Percentiles rank a stretch among this genome's conserved stretches.
Conservation (phyloP, 495 filamentous ascomycete genomes). For the Chlorociboria aeruginascens region DNA sequence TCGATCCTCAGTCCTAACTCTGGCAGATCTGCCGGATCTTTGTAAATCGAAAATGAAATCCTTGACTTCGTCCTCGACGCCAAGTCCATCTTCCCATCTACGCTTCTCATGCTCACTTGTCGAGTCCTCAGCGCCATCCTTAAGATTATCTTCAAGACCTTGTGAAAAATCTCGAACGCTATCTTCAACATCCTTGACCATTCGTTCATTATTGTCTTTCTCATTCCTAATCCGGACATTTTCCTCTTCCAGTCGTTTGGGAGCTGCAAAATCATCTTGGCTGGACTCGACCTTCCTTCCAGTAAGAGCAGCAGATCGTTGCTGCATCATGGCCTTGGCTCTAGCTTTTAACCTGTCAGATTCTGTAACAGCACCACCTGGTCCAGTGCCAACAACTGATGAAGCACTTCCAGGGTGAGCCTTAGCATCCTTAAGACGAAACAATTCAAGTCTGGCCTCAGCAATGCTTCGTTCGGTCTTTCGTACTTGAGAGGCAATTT, state of each 20-base stretch:
- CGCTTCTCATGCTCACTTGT: constrained; percentile 74
- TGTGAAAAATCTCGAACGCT: constrained; percentile 83
- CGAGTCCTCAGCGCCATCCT: constrained; percentile 61
- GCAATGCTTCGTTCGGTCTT: constrained; percentile 86
- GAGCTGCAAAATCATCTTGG: constrained; percentile 61
- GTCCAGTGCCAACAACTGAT: constrained; percentile 86
- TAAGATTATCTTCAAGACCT: constrained; percentile 74
- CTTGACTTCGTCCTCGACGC: constrained; percentile 90
- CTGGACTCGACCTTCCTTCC: constrained; percentile 58
- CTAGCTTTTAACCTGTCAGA: constrained; percentile 88
- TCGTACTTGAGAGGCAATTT: constrained; percentile 83
- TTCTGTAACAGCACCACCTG: constrained; percentile 84
- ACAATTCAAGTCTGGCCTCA: constrained; percentile 85
- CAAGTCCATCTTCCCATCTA: constrained; percentile 92
- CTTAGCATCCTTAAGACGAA: constrained; percentile 87
- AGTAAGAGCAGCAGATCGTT: constrained; percentile 82
- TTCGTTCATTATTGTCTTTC: constrained; percentile 84
- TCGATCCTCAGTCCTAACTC: constrained; percentile 58
- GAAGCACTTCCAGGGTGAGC: constrained; percentile 72
- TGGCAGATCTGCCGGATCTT: constrained; percentile 63
- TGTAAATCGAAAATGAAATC: constrained; percentile 97
- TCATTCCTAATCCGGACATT: constrained; percentile 68
- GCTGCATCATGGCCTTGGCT: constrained; percentile 97
- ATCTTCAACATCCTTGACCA: constrained; percentile 95
- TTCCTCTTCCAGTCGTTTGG: constrained; percentile 79